Base-by-base conservation (phyloP, 164 flowering plant species). In the Chimonanthus praecox region DNA sequence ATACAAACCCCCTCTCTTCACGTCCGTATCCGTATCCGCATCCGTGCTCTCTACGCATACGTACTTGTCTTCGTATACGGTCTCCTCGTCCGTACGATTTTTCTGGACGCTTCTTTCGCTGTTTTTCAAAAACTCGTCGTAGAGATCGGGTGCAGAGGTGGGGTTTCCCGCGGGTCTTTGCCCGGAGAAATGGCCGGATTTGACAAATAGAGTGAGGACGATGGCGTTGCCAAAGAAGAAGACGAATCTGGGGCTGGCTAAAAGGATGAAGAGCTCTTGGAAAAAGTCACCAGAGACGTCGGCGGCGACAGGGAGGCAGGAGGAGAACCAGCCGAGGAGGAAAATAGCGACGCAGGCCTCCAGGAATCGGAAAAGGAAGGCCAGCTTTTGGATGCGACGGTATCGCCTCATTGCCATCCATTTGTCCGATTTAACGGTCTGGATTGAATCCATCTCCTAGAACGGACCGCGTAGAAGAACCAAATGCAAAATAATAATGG, bases 191-290 rank as follows among this genome's bases (percentile, higher is more conserved):
- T 78, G 80, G n/a, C 90, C 89, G 18, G 90, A 87, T 61, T 87
- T 88, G 9, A 75, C 80, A 9, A 88, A 79, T 16, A 90, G 82
- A 4, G 70, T 86, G 47, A 85, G 58, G 75, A 88, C 69, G 75
- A 89, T 67, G 67, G 78, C 89, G 80, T 90, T 90, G 3, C 93
- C 92, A 50, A 89, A 8, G 2, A 90, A 33, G 80, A 90, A 90
- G 6, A 88, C 86, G 48, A 88, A 85, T 5, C 80, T 74, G 18
- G 91, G 92, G 66, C 86, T 85, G 5, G 76, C 67, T 4, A 86
- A 58, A 16, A 76, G 16, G 47, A 69, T 68, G 3, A 77, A 75
- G 18, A 86, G 46, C 58, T 74, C 76, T 33, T 78, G 79, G 79
- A 88, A 79, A 68, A 78, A 80, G 51, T 68, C 82, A n/a, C 83